Percentiles rank a stretch among this genome's conserved stretches.
phyloP scores from a whole-genome alignment of 352 stramenopile genomes.

The Globisporangium radiosum region DNA sequence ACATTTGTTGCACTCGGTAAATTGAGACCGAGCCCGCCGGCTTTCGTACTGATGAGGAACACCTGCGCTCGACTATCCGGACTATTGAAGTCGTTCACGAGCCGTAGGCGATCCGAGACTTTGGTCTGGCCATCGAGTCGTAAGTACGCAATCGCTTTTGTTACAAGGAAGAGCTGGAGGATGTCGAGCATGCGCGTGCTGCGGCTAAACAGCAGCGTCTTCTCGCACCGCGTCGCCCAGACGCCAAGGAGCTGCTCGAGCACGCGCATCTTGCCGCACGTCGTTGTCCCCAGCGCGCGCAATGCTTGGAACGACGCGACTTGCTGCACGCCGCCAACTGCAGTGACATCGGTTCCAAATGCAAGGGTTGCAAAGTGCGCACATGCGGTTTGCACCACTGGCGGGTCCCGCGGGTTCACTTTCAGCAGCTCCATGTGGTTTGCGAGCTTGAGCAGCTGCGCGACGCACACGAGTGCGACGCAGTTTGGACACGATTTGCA shows the following conservation, averaged over 20 bases:
- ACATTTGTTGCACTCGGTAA: constrained; percentile 79
- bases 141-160: constrained; percentile 50
- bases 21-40: constrained; percentile 71
- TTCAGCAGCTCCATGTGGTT: constrained; percentile 81
- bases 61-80: constrained; percentile 45
- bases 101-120: constrained; percentile 62
- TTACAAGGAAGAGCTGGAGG: constrained; percentile 69
- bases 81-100: constrained; percentile 73
- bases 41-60: constrained; percentile 75
- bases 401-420: constrained; percentile 49
- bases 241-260: constrained; percentile 59
- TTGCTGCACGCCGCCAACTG: constrained; percentile 50
- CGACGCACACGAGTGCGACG: constrained; percentile 63
- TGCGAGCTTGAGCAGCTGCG: constrained; percentile 68
- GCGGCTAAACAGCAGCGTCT: constrained; percentile 70
- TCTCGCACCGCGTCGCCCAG: constrained; percentile 58
- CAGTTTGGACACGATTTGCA: constrained; percentile 68
- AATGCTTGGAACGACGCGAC: constrained; percentile 52
- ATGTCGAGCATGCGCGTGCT: constrained; percentile 81
- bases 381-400: constrained; percentile 47
- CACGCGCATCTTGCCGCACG: constrained; percentile 81
- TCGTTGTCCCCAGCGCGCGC: constrained; percentile 49
- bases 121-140: constrained; percentile 69
- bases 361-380: constrained; percentile 46
- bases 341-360: constrained; percentile 48